These are phyloP conservation scores for Suillus tomentosus DNA, from an alignment of 768 basidiomycete species.

Conservation along the genomic window DNA sequence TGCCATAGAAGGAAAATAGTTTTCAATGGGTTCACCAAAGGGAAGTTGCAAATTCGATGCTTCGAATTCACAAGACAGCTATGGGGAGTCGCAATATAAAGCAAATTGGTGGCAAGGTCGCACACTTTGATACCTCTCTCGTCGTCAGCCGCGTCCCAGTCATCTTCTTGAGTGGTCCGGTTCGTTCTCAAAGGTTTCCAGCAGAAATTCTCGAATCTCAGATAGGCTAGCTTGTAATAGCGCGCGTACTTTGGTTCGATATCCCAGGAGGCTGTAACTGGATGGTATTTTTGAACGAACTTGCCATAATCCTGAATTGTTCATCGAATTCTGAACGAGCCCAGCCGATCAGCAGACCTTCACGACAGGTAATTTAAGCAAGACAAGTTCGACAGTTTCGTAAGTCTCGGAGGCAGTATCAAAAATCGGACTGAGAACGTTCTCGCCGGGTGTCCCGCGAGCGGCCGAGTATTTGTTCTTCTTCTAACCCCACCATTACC, in stretches of 20 bases:
- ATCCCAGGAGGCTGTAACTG: neutral
- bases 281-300: neutral
- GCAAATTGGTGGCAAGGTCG: neutral
- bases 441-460: too few species aligned
- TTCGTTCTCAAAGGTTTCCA: neutral
- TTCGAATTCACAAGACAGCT: slow-evolving; percentile 10
- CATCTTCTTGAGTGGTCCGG: too few species aligned
- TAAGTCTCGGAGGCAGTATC: too few species aligned
- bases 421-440: neutral
- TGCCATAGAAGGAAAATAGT: neutral
- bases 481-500: too few species aligned
- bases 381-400: too few species aligned
- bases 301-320: too few species aligned
- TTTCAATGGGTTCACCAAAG: neutral
- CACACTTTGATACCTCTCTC: neutral
- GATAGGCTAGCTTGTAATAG: neutral
- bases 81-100: slow-evolving; percentile 2
- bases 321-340: too few species aligned
- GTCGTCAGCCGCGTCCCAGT: neutral
- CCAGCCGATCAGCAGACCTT: neutral
- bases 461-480: too few species aligned
- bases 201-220: neutral
- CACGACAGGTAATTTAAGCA: neutral
- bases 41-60: neutral
- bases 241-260: neutral